These are phyloP conservation scores for Fusarium hostae DNA, from an alignment of 2,329 filamentous ascomycete genomes.

Conservation along the genomic window DNA sequence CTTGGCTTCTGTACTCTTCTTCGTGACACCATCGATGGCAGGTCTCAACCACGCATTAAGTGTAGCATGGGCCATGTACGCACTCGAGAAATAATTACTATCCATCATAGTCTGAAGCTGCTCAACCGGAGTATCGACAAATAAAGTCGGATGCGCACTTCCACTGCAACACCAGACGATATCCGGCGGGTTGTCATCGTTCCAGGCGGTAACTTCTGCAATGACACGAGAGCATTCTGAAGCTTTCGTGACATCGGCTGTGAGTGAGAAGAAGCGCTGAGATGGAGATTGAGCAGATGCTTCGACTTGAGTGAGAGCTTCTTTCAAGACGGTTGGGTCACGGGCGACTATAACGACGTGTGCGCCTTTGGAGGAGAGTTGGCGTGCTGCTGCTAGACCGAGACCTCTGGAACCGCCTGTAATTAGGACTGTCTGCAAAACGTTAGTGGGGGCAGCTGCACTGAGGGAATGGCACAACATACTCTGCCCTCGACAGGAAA, in stretches of 20 bases:
- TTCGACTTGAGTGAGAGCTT: slow-evolving; percentile 19
- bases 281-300: slow-evolving; percentile 5
- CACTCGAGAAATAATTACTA: slow-evolving; percentile 36
- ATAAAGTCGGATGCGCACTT: slow-evolving; percentile 30
- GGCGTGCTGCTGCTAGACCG: slow-evolving; percentile 23
- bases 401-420: slow-evolving; percentile 32
- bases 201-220: slow-evolving; percentile 21
- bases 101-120: slow-evolving; percentile 37
- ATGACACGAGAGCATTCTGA: slow-evolving; percentile 18
- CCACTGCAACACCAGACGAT: slow-evolving; percentile 35
- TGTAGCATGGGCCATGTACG: slow-evolving; percentile 32
- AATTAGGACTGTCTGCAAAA: slow-evolving; percentile 16
- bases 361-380: slow-evolving; percentile 25
- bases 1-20: neutral
- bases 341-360: slow-evolving; percentile 23
- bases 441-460: neutral
- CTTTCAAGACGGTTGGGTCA: neutral
- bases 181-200: slow-evolving; percentile 1
- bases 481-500: slow-evolving; percentile 25
- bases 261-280: slow-evolving; percentile 23
- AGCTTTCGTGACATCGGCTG: slow-evolving; percentile 18
- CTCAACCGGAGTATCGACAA: slow-evolving; percentile 30
- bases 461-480: neutral
- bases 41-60: slow-evolving; percentile 26
- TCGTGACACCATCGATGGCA: neutral